Evolutionary conservation across 2,329 filamentous ascomycete species (phyloP), one percentile per base, ranked within the genome.

Genomic region (Aspergillus texensis): DNA sequence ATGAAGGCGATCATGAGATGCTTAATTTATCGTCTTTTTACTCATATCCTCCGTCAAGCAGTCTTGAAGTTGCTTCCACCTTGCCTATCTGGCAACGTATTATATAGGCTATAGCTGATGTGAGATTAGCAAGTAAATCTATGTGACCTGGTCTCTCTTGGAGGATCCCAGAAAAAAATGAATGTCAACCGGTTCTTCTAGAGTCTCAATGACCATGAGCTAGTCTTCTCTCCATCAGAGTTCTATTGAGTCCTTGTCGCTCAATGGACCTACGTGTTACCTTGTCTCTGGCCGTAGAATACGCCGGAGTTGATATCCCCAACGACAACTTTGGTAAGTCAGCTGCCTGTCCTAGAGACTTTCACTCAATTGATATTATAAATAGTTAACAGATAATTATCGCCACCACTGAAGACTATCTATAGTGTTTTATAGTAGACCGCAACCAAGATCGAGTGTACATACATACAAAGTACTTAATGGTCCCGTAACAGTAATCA

Each of bases 401-500:
- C 6, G 14, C 14, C 12, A 36, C 34, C 5, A 14, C 34, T 16
- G 34, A 10, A n/a, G 39, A 8, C 39, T n/a, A 19, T n/a, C 16
- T 41, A 4, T n/a, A 41, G 39, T 41, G 39, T n/a, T 16, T 41
- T n/a, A 41, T n/a, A n/a, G 39, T n/a, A 41, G n/a, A 41, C 6
- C 39, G 4, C 39, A 19, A n/a, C 16, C 4, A 21, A 58, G 30
- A 30, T 32, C 10, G 3, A 16, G 21, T 60, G 59, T 58, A 28
- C 26, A 28, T 28, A 28, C 26, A 28, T 28, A 28, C 26, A 28
- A 6, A 28, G 26, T 6, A 60, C n/a, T 24, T 16, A 30, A 6
- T n/a, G 16, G 34, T 26, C 43, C 19, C 10, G 6, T 48, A 57
- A 68, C 64, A 19, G 61, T 61, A 60, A 52, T 28, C 12, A 60